Evolutionary conservation across 2,329 filamentous ascomycete genomes (phyloP).

Genomic region (Nemania abortiva): DNA sequence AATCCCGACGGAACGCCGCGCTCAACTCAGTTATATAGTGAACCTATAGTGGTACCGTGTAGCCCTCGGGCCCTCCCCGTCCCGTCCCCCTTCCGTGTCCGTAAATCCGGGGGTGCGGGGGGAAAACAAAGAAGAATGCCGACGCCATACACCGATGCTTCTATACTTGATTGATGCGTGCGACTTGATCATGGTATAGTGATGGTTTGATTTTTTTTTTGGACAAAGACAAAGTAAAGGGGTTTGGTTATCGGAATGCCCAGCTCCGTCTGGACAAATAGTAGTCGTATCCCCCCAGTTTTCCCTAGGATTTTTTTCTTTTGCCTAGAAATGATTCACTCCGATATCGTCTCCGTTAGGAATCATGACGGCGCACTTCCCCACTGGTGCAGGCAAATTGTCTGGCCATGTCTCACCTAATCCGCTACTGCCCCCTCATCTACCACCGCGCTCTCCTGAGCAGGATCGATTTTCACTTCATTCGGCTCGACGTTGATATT

Average conservation of each 20-base stretch:
- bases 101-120: background rate
- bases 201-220: background rate
- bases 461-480: slow-evolving; percentile 40
- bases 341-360: background rate
- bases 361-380: background rate
- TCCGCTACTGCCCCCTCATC: slow-evolving; percentile 60
- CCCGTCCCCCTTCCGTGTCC: background rate
- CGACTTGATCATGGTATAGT: background rate
- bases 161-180: slow-evolving; percentile 3
- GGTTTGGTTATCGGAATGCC: background rate
- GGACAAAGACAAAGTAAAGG: background rate
- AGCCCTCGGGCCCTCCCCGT: background rate
- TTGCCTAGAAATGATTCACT: background rate
- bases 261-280: background rate
- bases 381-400: background rate
- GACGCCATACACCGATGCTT: slow-evolving; percentile 16
- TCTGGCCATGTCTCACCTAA: slow-evolving; percentile 11
- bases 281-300: background rate
- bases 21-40: slow-evolving; percentile 24
- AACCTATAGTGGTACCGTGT: slow-evolving; percentile 4
- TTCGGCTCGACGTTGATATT: slow-evolving; percentile 58
- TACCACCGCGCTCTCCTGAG: slow-evolving; percentile 33
- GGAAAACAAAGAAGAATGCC: background rate
- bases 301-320: background rate
- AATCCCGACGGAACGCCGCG: slow-evolving; percentile 30